phyloP scores from a whole-genome alignment of 805 yeast species.

The Candida rishiriensis region DNA sequence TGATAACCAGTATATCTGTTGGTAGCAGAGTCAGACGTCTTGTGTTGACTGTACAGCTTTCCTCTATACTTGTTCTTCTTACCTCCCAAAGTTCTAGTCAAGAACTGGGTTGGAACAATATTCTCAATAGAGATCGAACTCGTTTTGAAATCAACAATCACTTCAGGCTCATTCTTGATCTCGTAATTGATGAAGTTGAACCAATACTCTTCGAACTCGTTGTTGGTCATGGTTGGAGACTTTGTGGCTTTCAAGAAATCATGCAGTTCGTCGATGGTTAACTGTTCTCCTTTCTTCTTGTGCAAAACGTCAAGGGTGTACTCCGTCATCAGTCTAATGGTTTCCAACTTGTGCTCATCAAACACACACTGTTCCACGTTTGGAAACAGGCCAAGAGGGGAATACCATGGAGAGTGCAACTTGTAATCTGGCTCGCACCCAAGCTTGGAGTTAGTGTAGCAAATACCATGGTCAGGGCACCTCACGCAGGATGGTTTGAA shows the following conservation, averaged over 20 bases:
- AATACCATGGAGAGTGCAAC: constrained; percentile 47
- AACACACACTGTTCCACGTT: constrained; percentile 63
- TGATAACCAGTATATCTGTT: constrained; percentile 10
- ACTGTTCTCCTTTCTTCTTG: constrained; percentile 56
- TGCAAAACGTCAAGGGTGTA: constrained; percentile 65
- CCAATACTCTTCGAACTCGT: constrained; percentile 79
- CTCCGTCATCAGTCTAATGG: constrained; percentile 58
- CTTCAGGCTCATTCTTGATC: constrained; percentile 50
- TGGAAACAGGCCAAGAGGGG: constrained; percentile 55
- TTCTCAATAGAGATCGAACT: constrained; percentile 20
- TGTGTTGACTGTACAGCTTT: constrained; percentile 52
- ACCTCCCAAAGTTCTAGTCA: constrained; percentile 21
- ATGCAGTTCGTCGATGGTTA: constrained; percentile 68
- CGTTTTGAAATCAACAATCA: constrained; percentile 56
- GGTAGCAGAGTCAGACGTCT: constrained; percentile 14
- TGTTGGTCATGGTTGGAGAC: constrained; percentile 41
- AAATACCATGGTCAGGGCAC: constrained; percentile 80
- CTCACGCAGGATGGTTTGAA: constrained; percentile 61
- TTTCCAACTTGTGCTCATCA: constrained; percentile 67
- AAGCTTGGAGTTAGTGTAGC: constrained; percentile 55
- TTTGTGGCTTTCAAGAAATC: constrained; percentile 54
- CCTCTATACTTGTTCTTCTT: constrained; percentile 27
- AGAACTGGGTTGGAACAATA: constrained; percentile 15
- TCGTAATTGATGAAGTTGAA: constrained; percentile 42
- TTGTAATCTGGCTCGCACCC: constrained; percentile 70